Conservation (phyloP, 2,329 filamentous ascomycete genomes). For the Lachnellula occidentalis region DNA sequence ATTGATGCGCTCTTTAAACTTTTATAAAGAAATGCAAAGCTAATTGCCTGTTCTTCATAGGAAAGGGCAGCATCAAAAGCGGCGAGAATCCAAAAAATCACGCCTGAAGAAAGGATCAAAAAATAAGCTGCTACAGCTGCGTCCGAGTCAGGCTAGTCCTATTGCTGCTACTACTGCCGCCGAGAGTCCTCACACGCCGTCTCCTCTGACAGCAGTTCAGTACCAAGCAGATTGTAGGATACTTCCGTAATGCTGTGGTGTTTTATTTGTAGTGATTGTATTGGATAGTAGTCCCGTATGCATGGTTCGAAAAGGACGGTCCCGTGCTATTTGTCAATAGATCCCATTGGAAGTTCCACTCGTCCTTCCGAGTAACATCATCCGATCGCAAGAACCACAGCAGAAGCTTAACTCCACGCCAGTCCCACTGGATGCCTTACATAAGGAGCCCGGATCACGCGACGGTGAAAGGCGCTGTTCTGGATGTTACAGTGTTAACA, state of each 20-base stretch:
- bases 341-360: slow-evolving; percentile 8
- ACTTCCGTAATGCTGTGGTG: not conserved
- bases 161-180: not conserved
- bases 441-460: slow-evolving; percentile 8
- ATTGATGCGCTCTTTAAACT: too few species aligned
- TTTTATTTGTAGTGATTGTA: not conserved
- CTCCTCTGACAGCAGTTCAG: not conserved
- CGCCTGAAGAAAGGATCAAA: slow-evolving; percentile 1
- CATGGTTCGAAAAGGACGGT: slow-evolving; percentile 11
- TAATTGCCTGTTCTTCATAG: too few species aligned
- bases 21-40: too few species aligned
- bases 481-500: slow-evolving; percentile 5
- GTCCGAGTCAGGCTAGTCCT: not conserved
- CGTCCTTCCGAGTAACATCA: slow-evolving; percentile 5
- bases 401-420: slow-evolving; percentile 10
- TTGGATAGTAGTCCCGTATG: slow-evolving; percentile 10
- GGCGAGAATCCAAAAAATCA: not conserved
- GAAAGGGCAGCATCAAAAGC: slow-evolving; percentile 9
- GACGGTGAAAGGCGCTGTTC: slow-evolving; percentile 9
- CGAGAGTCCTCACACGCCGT: not conserved
- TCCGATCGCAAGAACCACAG: slow-evolving; percentile 8
- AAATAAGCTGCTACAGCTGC: slow-evolving; percentile 1
- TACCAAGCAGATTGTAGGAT: not conserved
- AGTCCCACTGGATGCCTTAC: slow-evolving; percentile 16
- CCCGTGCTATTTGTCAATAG: slow-evolving; percentile 10